Evolutionary conservation across 176 grass and related monocot genomes (phyloP).

Genomic region (Eragrostis curvula): DNA sequence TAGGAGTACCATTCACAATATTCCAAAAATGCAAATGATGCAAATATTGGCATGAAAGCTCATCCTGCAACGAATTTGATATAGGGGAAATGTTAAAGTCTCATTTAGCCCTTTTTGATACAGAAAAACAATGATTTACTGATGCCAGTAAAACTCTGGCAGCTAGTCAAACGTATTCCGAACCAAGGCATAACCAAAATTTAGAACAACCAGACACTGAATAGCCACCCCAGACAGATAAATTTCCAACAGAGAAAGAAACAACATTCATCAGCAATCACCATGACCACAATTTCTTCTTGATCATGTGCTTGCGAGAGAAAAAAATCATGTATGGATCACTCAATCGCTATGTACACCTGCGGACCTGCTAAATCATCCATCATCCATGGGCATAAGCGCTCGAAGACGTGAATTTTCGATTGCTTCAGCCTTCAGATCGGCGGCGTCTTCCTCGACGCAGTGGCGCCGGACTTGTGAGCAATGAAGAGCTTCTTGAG

Average conservation of each 20-base stretch:
- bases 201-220: neutral
- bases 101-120: too few species aligned
- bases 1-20: neutral
- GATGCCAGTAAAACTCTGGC: neutral
- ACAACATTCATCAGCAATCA: constrained; percentile 15
- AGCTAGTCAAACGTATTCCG: constrained; percentile 14
- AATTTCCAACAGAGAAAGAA: constrained; percentile 15
- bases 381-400: neutral
- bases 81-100: too few species aligned
- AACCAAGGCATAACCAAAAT: constrained; percentile 13
- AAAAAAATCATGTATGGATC: constrained; percentile 19
- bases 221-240: neutral
- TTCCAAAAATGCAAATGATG: neutral
- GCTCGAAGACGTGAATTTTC: neutral
- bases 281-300: neutral
- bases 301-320: neutral
- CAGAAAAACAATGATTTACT: neutral
- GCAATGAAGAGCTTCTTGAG: constrained; percentile 82
- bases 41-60: neutral
- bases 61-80: neutral
- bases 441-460: constrained; percentile 40
- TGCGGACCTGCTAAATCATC: constrained; percentile 3
- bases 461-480: constrained; percentile 31
- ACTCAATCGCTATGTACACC: constrained; percentile 32
- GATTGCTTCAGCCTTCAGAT: constrained; percentile 39